Base-by-base conservation (phyloP, 345 rosid genomes). In the Acer negundo region DNA sequence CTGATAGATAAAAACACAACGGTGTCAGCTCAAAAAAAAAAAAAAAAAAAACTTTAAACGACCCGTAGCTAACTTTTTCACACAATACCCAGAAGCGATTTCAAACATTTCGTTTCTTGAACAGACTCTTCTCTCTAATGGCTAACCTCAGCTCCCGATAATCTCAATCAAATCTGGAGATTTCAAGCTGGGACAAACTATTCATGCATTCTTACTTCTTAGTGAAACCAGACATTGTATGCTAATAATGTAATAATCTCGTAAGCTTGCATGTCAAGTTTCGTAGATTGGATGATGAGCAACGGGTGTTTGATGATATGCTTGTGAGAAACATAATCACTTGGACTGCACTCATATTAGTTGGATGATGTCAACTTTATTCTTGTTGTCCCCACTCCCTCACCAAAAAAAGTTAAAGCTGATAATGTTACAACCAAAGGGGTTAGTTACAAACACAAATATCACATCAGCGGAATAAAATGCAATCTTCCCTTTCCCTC, bases 241-340 rank as follows among this genome's bases (percentile, higher is more conserved):
- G 82, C 79, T 17, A 35, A 35, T 35, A 35, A 35, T 35, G 38
- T 35, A 80, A 85, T 65, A 82, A 85, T 78, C 76, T 80, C 8
- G 35, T 78, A 0, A 72, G 49, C 0, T 26, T 82, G 3, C 78
- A 80, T 11, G 35, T 70, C 0, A 80, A 85, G 66, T 80, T 75
- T 19, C 8, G 38, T 13, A 74, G 67, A 80, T 19, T 80, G 17
- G 80, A 72, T 40, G 47, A 63, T 28, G 87, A 82, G 35, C 75
- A 71, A 61, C 77, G 22, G 64, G 23, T 82, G 80, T 85, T 82
- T 26, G 87, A 85, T 75, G 79, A 62, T 80, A 85, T 80, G 79
- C 83, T 58, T 75, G 62, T 55, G 0, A 82, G 84, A 73, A 82
- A 78, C 19, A 72, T 82, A 0, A 58, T 82, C 17, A 80, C 84